Percentiles rank a stretch among this genome's conserved stretches.
phyloP scores from a whole-genome alignment of 441 rosid genomes.

The Arabidopsis hybrid region DNA sequence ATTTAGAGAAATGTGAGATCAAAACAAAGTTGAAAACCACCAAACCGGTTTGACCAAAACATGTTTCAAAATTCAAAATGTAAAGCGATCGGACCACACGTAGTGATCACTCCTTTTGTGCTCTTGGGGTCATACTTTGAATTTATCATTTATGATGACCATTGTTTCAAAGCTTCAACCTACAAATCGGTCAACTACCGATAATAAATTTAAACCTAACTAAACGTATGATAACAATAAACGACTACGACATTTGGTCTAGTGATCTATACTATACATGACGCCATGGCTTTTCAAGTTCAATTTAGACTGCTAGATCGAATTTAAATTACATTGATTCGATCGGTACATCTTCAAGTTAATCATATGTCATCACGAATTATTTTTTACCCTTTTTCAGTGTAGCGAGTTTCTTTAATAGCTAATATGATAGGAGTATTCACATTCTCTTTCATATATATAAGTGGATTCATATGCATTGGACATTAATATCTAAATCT shows the following conservation, averaged over 20 bases:
- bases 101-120: conserved; percentile 31
- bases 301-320: conserved; percentile 18
- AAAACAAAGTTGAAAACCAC: conserved; percentile 34
- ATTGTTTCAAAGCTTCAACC: conserved; percentile 37
- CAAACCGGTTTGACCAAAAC: conserved; percentile 38
- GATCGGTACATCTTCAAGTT: neutral
- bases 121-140: conserved; percentile 31
- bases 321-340: neutral
- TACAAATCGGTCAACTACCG: conserved; percentile 45
- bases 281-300: conserved; percentile 29
- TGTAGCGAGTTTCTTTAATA: neutral
- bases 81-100: conserved; percentile 33
- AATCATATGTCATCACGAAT: neutral
- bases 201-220: conserved; percentile 41
- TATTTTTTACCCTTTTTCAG: neutral
- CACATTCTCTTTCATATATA: conserved; percentile 17
- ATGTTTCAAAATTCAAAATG: conserved; percentile 30
- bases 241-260: conserved; percentile 27
- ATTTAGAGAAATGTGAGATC: conserved; percentile 6
- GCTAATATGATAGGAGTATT: conserved; percentile 20
- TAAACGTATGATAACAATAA: conserved; percentile 30
- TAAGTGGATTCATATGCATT: conserved; percentile 17
- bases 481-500: conserved; percentile 21
- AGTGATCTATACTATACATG: conserved; percentile 27
- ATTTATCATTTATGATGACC: conserved; percentile 40